phyloP scores from a whole-genome alignment of 2,329 filamentous ascomycete genomes.

The Scopulariopsis brevicaulis region DNA sequence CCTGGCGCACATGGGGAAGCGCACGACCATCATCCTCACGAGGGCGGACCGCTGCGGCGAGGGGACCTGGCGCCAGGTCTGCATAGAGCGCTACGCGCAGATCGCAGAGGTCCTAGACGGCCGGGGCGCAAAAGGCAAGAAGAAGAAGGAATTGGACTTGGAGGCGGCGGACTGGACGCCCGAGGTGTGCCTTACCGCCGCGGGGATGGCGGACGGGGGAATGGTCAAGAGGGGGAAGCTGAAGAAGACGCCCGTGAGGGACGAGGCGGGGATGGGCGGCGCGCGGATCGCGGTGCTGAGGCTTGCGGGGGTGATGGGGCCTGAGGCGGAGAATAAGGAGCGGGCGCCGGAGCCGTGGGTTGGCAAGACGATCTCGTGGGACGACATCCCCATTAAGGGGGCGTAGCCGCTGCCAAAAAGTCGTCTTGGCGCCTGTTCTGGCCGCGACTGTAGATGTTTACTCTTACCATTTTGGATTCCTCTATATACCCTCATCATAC shows the following conservation, averaged over 20 bases:
- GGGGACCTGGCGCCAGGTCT: slow-evolving; percentile 13
- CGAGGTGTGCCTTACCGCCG: slow-evolving; percentile 23
- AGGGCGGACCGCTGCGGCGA: slow-evolving; percentile 39
- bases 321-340: not conserved
- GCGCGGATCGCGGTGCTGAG: slow-evolving; percentile 26
- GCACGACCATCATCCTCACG: slow-evolving; percentile 40
- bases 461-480: too few species aligned
- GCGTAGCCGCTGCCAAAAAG: not conserved
- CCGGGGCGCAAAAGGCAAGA: slow-evolving; percentile 14
- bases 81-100: slow-evolving; percentile 14
- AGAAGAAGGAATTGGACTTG: not conserved
- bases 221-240: slow-evolving; percentile 12
- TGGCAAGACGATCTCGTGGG: slow-evolving; percentile 21
- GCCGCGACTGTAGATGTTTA: not conserved
- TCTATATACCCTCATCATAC: too few species aligned
- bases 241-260: slow-evolving; percentile 10
- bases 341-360: slow-evolving; percentile 19
- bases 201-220: slow-evolving; percentile 19
- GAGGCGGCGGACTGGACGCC: slow-evolving; percentile 15
- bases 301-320: slow-evolving; percentile 22
- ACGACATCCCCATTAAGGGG: slow-evolving; percentile 1
- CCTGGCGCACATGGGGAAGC: slow-evolving; percentile 30
- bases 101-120: slow-evolving; percentile 12
- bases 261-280: slow-evolving; percentile 25
- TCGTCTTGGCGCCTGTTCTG: not conserved